Conservation (phyloP, 1,284 basidiomycete species). For the Porogramme epimiltina region DNA sequence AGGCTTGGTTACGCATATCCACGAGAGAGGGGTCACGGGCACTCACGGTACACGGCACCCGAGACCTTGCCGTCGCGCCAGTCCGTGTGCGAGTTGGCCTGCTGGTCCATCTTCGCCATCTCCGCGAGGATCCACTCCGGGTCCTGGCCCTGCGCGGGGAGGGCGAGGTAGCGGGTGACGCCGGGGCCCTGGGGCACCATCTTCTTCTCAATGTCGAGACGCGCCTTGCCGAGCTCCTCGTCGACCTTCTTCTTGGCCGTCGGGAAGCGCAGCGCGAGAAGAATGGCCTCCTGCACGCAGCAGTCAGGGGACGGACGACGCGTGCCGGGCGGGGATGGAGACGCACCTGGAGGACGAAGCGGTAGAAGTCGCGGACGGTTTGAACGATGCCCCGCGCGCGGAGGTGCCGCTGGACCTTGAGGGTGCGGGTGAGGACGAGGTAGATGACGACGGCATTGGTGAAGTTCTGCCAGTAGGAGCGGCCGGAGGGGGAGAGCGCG, state of each 20-base stretch:
- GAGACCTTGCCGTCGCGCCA: slow-evolving; percentile 83
- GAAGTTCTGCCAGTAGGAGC: slow-evolving; percentile 43
- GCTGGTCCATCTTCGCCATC: slow-evolving; percentile 78
- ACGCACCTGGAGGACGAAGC: slow-evolving; percentile 57
- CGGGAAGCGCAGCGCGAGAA: slow-evolving; percentile 70
- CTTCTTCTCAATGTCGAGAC: slow-evolving; percentile 64
- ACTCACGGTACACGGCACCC: slow-evolving; percentile 87
- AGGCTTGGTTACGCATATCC: too few relatives aligned
- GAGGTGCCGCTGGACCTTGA: slow-evolving; percentile 70
- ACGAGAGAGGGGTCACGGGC: too few relatives aligned
- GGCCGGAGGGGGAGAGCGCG: slow-evolving; percentile 10
- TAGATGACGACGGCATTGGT: slow-evolving; percentile 70
- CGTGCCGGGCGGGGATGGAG: neutral
- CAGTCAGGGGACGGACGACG: neutral
- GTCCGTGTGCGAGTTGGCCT: slow-evolving; percentile 46
- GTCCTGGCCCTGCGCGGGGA: slow-evolving; percentile 71
- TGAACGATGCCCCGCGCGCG: slow-evolving; percentile 66
- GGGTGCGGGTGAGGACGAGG: slow-evolving; percentile 50
- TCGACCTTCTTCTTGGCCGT: slow-evolving; percentile 67
- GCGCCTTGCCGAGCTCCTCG: slow-evolving; percentile 70
- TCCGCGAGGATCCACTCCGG: slow-evolving; percentile 80
- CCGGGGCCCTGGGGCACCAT: slow-evolving; percentile 65
- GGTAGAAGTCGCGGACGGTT: slow-evolving; percentile 56
- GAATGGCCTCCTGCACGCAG: slow-evolving; percentile 54
- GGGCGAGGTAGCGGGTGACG: slow-evolving; percentile 61